Evolutionary conservation across 768 basidiomycete genomes (phyloP), one percentile per base, ranked within the genome.

Genomic region (Phallus indusiatus): DNA sequence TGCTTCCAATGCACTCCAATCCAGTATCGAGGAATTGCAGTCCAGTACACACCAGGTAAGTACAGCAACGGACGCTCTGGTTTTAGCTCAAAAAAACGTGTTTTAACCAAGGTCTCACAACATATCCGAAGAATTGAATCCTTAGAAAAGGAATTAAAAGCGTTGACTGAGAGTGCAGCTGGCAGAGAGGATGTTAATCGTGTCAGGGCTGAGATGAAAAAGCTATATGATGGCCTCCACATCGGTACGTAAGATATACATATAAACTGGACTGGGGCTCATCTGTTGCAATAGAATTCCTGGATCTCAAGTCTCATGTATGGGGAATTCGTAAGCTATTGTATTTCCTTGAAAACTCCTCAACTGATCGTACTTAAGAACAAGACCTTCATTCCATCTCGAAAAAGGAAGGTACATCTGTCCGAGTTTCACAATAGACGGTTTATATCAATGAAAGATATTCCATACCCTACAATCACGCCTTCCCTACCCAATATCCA

Each of bases 61-160:
- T 49, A 54, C 48, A 14, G 18, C 34, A n/a, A n/a, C n/a, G n/a
- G 28, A 28, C 7, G 7, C 28, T 7, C 28, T 2, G 28, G 7
- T 17, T 6, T 5, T 34, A 14, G 49, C 14, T 1, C 5, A 46
- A 16, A 8, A 5, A 17, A 47, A 51, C 0, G 20, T 34, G 53
- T 42, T 4, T 47, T 21, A 12, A 14, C 1, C 60, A n/a, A 92
- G 90, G 83, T 92, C 60, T 86, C 90, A 12, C 81, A 84, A n/a
- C 90, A 92, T 67, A 82, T 93, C 2, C 75, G 83, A 62, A 75
- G 88, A 59, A 91, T 92, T 66, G 88, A 94, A 69, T 81, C 85
- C 3, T 90, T 94, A 1, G 93, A 96, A 73, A 91, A 91, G 70
- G 90, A 94, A 65, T 69, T 94, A 65, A 91, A 88, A 69, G 83